phyloP scores from a whole-genome alignment of 306 rosid species.

The Prinsepia uniflora region DNA sequence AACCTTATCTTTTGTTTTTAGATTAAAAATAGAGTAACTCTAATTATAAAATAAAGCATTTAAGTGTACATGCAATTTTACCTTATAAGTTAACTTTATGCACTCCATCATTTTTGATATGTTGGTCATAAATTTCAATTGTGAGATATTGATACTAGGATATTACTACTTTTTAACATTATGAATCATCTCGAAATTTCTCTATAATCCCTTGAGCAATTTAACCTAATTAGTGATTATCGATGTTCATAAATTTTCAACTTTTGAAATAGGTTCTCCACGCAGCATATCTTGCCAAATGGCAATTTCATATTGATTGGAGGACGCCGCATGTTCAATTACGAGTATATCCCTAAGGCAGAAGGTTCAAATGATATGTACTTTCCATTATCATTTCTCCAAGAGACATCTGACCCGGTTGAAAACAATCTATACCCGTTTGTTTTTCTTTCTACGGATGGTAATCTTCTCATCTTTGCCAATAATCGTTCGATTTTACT shows the following conservation, averaged over 20 bases:
- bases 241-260: neutral
- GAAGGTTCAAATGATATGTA: neutral
- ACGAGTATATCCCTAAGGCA: slow-evolving; percentile 50
- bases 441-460: slow-evolving; percentile 57
- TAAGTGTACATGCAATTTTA: too few relatives aligned
- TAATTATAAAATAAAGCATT: too few relatives aligned
- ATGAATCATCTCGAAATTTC: too few relatives aligned
- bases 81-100: too few relatives aligned
- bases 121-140: too few relatives aligned
- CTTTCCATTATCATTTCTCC: slow-evolving; percentile 43
- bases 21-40: too few relatives aligned
- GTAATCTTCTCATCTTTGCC: slow-evolving; percentile 55
- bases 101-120: too few relatives aligned
- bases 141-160: too few relatives aligned
- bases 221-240: too few relatives aligned
- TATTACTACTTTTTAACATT: too few relatives aligned
- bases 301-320: slow-evolving; percentile 61
- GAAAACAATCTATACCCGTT: slow-evolving; percentile 73
- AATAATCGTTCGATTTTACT: slow-evolving; percentile 52
- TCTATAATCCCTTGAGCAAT: too few relatives aligned
- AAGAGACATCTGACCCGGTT: slow-evolving; percentile 31
- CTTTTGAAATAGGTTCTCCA: slow-evolving; percentile 40
- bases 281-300: slow-evolving; percentile 57
- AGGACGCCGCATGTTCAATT: slow-evolving; percentile 47
- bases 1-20: too few relatives aligned